Base-by-base conservation (phyloP, 306 rosid species). In the Cicer arietinum region DNA sequence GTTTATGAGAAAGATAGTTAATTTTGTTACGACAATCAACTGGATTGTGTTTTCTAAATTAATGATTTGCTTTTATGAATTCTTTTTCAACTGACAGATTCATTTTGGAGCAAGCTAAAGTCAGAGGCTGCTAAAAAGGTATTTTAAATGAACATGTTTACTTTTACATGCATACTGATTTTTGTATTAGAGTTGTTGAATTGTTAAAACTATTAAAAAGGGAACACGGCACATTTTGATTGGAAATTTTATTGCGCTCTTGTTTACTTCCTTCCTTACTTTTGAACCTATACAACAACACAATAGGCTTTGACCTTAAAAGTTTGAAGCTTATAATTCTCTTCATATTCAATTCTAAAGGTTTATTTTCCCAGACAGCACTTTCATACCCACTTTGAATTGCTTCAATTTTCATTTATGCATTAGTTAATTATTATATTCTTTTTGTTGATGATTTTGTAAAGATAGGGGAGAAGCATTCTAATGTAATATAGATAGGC, bases 41-140 rank as follows among this genome's bases (percentile, higher is more conserved):
- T 51, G 65, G 40, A 57, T 63, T 48, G 17, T 50, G 73, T 13
- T 69, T 64, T 57, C 6, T n/a, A 47, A 77, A 59, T 61, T 37
- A 60, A 14, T 54, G 37, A 7, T 30, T 10, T 70, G 58, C 71
- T 78, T 39, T 17, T 83, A 72, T 84, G 88, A 68, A 77, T 67
- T 75, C 79, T 70, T 25, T 25, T 25, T 58, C 73, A 84, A 25
- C 58, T 41, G 44, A 45, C 93, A 94, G 97, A 81, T 84, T 87
- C 87, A 73, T 91, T 94, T 80, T 94, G 96, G 97, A 84, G 57
- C 86, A 91, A 90, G 87, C 86, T 94, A 69, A 90, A 85, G 84
- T 81, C 79, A 8, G 90, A 85, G 39, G 95, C 86, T 46, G 96
- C 86, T 82, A 85, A 69, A 80, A 94, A 90, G 97, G 98, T 91